A percentile compares a stretch with the other conserved stretches of the same genome.
Conservation (phyloP, 345 rosid genomes). For the Salix exigua region DNA sequence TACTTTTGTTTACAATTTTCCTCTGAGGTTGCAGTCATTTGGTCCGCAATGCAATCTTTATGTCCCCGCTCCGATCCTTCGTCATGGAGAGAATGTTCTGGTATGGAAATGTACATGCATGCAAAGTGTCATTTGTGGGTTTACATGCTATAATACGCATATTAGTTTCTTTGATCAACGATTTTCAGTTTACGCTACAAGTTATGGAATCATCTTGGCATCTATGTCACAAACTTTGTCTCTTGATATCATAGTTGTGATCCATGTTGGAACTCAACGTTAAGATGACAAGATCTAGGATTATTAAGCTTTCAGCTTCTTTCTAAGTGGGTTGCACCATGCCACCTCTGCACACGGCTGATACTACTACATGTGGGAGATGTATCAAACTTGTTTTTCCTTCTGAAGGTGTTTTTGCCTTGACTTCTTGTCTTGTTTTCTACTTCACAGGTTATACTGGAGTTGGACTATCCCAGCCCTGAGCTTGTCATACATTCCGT, state of each 20-base stretch:
- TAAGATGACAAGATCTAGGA: too few species aligned
- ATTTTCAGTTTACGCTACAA: background rate
- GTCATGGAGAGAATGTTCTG: conserved; percentile 55
- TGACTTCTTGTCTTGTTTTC: background rate
- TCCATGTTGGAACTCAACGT: too few species aligned
- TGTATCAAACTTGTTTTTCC: background rate
- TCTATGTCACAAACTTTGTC: too few species aligned
- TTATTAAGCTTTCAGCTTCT: too few species aligned
- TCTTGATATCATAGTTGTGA: too few species aligned
- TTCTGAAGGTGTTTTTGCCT: background rate
- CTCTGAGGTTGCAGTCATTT: conserved; percentile 46
- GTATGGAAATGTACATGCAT: conserved; percentile 25
- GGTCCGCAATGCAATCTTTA: conserved; percentile 91
- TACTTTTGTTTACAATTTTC: background rate
- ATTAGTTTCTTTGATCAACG: background rate
- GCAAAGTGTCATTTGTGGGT: background rate
- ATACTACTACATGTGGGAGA: background rate
- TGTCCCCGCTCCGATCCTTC: conserved; percentile 73
- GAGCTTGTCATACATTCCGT: conserved; percentile 49
- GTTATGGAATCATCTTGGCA: background rate
- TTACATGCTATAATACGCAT: background rate
- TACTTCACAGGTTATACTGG: conserved; percentile 35
- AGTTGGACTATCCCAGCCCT: conserved; percentile 51
- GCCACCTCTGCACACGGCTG: too few species aligned
- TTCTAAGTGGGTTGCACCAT: too few species aligned